Evolutionary conservation across 768 basidiomycete genomes (phyloP), one percentile per base, ranked within the genome.

Genomic region (Xerocomus potaroensis): DNA sequence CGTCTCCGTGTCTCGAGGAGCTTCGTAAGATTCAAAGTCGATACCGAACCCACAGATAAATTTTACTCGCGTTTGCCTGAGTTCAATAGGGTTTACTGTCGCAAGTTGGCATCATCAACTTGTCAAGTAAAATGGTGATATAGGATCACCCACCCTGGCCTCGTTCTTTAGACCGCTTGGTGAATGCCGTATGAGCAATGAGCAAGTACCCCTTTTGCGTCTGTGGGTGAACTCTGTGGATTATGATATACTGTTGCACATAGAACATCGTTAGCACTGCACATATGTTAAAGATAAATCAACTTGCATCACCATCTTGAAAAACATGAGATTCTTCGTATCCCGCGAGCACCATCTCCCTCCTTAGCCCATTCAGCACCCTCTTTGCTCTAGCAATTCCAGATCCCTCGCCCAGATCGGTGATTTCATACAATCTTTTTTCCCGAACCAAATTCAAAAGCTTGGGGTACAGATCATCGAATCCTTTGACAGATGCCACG

Each of bases 401-500:
- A 37, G 80, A 83, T 36, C 67, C 59, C 55, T 82, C 68, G 41
- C 73, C 71, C 9, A 83, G 64, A 2, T 75, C 76, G 0, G 80
- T 81, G 12, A 87, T 56, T 54, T 89, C 84, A 59, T 99, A 99
- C 53, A 66, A 64, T 51, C 92, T 75, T 59, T 79, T 83, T 64
- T 99, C 96, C 12, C 71, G 73, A 9, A 98, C 96, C 40, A 99
- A 72, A 62, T 96, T 80, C 29, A 99, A 68, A n/a, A 95, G 68
- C 63, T 92, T 95, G 3, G 95, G 95, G 62, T 98, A 97, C 18
- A 99, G 67, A 56, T 99, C 96, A 58, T 99, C 96, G 61, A 95
- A 96, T 16, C 95, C 96, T 66, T 97, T 96, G 55, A 93, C 92
- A 14, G 90, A 93, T 2, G 93, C 96, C 46, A 90, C 79, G 4